phyloP scores from a whole-genome alignment of 2,329 filamentous ascomycete species.

The Venturia asperata region DNA sequence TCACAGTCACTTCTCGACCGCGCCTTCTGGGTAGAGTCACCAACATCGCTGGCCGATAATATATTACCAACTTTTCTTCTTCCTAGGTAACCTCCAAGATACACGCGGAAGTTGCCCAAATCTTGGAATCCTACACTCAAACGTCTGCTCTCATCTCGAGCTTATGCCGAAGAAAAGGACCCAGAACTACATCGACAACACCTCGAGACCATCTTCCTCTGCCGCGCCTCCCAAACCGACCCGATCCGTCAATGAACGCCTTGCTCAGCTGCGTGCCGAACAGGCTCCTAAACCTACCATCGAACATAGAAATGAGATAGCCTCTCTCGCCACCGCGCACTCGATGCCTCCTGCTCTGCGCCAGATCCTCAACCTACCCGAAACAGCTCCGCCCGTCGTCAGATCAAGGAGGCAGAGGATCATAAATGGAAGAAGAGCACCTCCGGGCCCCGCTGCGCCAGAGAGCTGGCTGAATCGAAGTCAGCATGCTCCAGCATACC shows the following conservation, averaged over 20 bases:
- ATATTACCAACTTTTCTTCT: neutral
- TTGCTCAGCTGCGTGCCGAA: slow-evolving; percentile 40
- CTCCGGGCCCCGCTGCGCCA: slow-evolving; percentile 41
- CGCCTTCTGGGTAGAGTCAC: neutral
- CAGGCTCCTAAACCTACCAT: slow-evolving; percentile 34
- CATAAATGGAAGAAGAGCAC: slow-evolving; percentile 27
- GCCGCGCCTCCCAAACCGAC: neutral
- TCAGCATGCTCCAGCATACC: slow-evolving; percentile 26
- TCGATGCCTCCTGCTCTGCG: slow-evolving; percentile 41
- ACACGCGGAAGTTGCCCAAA: neutral
- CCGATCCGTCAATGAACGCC: slow-evolving; percentile 40
- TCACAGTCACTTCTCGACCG: neutral
- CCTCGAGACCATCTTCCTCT: slow-evolving; percentile 8
- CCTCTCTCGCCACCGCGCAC: slow-evolving; percentile 35
- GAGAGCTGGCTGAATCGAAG: slow-evolving; percentile 38
- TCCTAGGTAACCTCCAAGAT: neutral
- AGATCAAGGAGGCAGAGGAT: slow-evolving; percentile 31
- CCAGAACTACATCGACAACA: slow-evolving; percentile 2
- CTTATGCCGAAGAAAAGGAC: slow-evolving; percentile 16
- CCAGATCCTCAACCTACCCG: slow-evolving; percentile 39
- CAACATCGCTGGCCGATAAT: slow-evolving; percentile 6
- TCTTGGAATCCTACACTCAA: neutral
- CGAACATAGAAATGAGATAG: slow-evolving; percentile 39
- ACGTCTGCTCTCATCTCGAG: neutral
- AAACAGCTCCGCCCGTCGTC: slow-evolving; percentile 40